A percentile compares a stretch with the other conserved stretches of the same genome.
Evolutionary conservation across 1,284 basidiomycete species (phyloP).

Genomic region (Cutaneotrichosporon dermatis): DNA sequence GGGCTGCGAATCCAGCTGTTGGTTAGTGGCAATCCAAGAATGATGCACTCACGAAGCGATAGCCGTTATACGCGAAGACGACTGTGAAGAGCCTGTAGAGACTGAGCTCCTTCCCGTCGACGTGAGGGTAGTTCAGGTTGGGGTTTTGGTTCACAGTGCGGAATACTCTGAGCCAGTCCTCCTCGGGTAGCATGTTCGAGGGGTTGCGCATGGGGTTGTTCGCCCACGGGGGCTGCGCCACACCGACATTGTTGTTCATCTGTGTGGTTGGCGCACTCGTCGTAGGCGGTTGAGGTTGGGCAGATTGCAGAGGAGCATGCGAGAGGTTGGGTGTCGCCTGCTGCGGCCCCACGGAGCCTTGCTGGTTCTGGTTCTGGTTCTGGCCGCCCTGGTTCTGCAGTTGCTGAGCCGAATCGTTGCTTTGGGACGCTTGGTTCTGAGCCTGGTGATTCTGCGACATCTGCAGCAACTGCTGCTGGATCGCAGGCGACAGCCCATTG

Average conservation of each 20-base stretch:
- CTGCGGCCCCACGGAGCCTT: not conserved
- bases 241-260: not conserved
- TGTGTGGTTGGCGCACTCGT: not conserved
- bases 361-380: not conserved
- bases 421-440: conserved; percentile 1
- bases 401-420: not conserved
- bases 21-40: not conserved
- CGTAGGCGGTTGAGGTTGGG: not conserved
- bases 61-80: conserved; percentile 16
- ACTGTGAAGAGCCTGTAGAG: conserved; percentile 17
- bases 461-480: conserved; percentile 16
- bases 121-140: conserved; percentile 12
- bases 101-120: conserved; percentile 17
- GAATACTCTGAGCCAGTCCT: conserved; percentile 13
- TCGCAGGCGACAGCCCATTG: conserved; percentile 4
- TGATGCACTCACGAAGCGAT: conserved; percentile 13
- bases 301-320: not conserved
- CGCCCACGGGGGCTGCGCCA: not conserved
- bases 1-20: conserved; percentile 11
- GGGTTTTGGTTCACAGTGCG: conserved; percentile 13
- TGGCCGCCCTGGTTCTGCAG: not conserved
- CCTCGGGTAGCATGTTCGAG: conserved; percentile 7
- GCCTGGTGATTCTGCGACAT: conserved; percentile 10
- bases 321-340: conserved; percentile 13
- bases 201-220: conserved; percentile 3